Conservation (phyloP, 2,329 filamentous ascomycete genomes). For the Aspergillus sp. region DNA sequence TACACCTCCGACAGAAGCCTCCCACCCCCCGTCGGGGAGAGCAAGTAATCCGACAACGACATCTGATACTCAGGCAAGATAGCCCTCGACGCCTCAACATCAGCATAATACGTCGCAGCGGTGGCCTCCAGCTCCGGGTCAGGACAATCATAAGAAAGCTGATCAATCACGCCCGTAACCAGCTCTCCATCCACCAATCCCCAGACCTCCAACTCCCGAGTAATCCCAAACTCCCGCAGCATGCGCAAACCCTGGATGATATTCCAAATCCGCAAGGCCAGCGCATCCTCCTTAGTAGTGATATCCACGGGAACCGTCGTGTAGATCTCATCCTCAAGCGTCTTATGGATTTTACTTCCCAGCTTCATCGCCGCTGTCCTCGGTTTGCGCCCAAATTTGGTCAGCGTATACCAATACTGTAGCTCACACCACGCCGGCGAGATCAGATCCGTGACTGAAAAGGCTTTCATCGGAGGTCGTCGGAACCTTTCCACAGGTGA, state of each 20-base stretch:
- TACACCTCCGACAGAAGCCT: slow-evolving; percentile 37
- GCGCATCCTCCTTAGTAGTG: slow-evolving; percentile 74
- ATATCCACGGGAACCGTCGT: slow-evolving; percentile 72
- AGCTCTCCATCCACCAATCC: slow-evolving; percentile 78
- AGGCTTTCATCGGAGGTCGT: slow-evolving; percentile 71
- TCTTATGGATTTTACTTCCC: slow-evolving; percentile 77
- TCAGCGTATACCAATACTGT: slow-evolving; percentile 87
- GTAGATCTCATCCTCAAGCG: slow-evolving; percentile 83
- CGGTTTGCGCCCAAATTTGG: slow-evolving; percentile 72
- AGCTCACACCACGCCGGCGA: slow-evolving; percentile 94
- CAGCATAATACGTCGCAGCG: slow-evolving; percentile 47
- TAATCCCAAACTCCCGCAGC: slow-evolving; percentile 68
- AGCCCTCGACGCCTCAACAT: slow-evolving; percentile 38
- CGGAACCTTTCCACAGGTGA: slow-evolving; percentile 78
- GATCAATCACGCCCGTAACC: slow-evolving; percentile 87
- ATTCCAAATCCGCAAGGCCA: slow-evolving; percentile 87
- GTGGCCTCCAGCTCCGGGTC: slow-evolving; percentile 69
- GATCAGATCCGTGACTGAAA: slow-evolving; percentile 85
- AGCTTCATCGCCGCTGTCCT: slow-evolving; percentile 80
- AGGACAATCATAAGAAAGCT: slow-evolving; percentile 75
- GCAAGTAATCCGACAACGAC: slow-evolving; percentile 49
- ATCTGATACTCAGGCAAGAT: slow-evolving; percentile 48
- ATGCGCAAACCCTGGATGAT: slow-evolving; percentile 80
- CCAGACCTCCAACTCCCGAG: slow-evolving; percentile 81
- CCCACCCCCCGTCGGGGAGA: slow-evolving; percentile 40